These are phyloP conservation scores for Botrytis paeoniae DNA, from an alignment of 2,329 filamentous ascomycete species.

Conservation along the genomic window DNA sequence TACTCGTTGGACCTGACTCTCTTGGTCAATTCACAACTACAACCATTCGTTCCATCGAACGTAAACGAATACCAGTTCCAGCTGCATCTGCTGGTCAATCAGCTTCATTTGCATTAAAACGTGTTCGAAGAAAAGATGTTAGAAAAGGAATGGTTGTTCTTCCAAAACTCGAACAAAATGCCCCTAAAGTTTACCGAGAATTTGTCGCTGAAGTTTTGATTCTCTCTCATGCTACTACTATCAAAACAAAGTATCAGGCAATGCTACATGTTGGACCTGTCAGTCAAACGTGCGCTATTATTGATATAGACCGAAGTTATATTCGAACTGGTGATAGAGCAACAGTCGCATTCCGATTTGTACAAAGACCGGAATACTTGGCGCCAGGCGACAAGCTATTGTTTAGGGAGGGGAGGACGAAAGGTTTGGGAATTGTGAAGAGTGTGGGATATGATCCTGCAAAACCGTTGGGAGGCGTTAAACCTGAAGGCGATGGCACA, in stretches of 20 bases:
- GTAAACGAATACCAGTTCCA: constrained; percentile 86
- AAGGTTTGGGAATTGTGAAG: constrained; percentile 93
- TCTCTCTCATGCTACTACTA: constrained; percentile 92
- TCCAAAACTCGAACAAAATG: constrained; percentile 71
- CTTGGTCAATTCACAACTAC: constrained; percentile 87
- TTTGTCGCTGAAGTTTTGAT: constrained; percentile 91
- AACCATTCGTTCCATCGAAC: constrained; percentile 85
- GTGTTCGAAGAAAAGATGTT: constrained; percentile 85
- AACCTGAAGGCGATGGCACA: constrained; percentile 5
- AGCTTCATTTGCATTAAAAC: constrained; percentile 85
- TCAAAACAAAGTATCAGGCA: constrained; percentile 94
- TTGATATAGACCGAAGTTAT: constrained; percentile 93
- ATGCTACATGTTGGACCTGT: constrained; percentile 97
- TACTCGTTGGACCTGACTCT: constrained; percentile 86
- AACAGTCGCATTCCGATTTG: constrained; percentile 88
- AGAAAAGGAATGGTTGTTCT: constrained; percentile 97
- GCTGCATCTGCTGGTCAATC: constrained; percentile 89
- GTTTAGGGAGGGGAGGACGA: constrained; percentile 92
- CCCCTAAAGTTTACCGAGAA: constrained; percentile 68
- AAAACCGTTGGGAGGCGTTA: constrained; percentile 43
- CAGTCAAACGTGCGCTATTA: constrained; percentile 93
- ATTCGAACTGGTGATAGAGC: constrained; percentile 95
- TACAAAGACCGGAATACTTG: constrained; percentile 90
- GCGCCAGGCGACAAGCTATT: constrained; percentile 83
- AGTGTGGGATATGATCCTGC: constrained; percentile 77